Percentiles rank a stretch among this genome's conserved stretches.
These are phyloP conservation scores for Cercospora beticola DNA, from an alignment of 2,329 filamentous ascomycete genomes.

Conservation along the genomic window DNA sequence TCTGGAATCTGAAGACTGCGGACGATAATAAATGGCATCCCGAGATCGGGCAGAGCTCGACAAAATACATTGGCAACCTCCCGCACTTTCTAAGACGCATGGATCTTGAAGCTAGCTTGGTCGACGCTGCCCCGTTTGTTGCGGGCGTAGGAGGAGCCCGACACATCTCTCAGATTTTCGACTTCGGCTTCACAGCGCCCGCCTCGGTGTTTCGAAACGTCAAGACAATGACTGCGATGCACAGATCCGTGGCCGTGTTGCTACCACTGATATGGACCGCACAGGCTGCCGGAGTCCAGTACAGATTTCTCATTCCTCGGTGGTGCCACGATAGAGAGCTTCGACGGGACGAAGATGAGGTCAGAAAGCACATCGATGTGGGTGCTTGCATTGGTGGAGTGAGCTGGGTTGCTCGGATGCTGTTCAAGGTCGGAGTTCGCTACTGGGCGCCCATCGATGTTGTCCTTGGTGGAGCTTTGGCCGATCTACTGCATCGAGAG, in stretches of 20 bases:
- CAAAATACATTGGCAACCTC: conserved; percentile 26
- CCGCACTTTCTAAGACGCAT: conserved; percentile 27
- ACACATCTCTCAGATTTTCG: conserved; percentile 31
- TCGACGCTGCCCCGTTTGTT: conserved; percentile 35
- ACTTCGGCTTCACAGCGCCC: conserved; percentile 33
- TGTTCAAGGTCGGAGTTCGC: conserved; percentile 26
- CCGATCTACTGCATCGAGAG: conserved; percentile 36
- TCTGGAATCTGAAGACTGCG: conserved; percentile 34
- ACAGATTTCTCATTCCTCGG: conserved; percentile 33
- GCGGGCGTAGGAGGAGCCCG: conserved; percentile 29
- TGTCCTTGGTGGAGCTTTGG: conserved; percentile 34
- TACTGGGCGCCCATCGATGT: conserved; percentile 35
- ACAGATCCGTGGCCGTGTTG: conserved; percentile 28
- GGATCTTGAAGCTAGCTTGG: conserved; percentile 33
- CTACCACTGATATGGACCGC: conserved; percentile 28
- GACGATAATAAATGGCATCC: conserved; percentile 36
- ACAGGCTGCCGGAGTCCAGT: conserved; percentile 32
- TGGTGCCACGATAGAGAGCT: conserved; percentile 36
- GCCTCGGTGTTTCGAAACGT: conserved; percentile 33
- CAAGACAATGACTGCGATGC: conserved; percentile 33
- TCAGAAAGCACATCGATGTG: conserved; percentile 34
- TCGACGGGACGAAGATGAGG: conserved; percentile 35
- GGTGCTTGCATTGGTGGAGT: conserved; percentile 32
- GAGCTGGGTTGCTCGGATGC: conserved; percentile 28
- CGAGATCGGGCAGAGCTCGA: conserved; percentile 23